Conservation (phyloP, 2,329 filamentous ascomycete species). For the Paecilomyces dactylethromorphus region DNA sequence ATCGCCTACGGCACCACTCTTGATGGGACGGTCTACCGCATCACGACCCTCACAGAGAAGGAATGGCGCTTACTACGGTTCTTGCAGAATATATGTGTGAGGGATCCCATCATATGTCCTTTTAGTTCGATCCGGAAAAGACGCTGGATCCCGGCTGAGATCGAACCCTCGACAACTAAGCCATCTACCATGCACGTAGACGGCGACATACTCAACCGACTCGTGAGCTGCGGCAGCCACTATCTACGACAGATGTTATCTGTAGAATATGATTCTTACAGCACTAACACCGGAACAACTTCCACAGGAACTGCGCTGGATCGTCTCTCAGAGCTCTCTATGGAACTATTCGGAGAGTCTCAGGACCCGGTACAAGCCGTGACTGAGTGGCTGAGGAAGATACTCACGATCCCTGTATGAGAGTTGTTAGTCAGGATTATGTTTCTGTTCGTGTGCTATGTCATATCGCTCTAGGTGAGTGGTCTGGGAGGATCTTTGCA, state of each 20-base stretch:
- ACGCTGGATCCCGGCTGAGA: slow-evolving; percentile 18
- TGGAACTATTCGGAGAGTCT: slow-evolving; percentile 38
- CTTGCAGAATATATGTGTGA: slow-evolving; percentile 61
- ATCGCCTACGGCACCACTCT: slow-evolving; percentile 58
- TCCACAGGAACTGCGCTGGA: slow-evolving; percentile 18
- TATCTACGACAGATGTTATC: slow-evolving; percentile 25
- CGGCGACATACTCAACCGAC: slow-evolving; percentile 57
- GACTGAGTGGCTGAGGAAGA: slow-evolving; percentile 27
- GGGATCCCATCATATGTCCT: slow-evolving; percentile 44
- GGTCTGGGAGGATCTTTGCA: background rate
- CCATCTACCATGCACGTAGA: slow-evolving; percentile 57
- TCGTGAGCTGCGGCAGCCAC: slow-evolving; percentile 39
- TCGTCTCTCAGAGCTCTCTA: slow-evolving; percentile 45
- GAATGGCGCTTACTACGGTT: slow-evolving; percentile 66
- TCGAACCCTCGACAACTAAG: slow-evolving; percentile 36
- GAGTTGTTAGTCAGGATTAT: background rate
- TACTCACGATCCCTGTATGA: slow-evolving; percentile 19
- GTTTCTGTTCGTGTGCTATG: background rate
- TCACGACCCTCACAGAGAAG: slow-evolving; percentile 57
- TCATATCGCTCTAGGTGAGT: background rate
- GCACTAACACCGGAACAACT: background rate
- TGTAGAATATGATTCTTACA: slow-evolving; percentile 10
- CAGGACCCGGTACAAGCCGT: slow-evolving; percentile 19
- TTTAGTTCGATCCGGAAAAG: slow-evolving; percentile 34
- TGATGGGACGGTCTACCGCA: slow-evolving; percentile 63